These are phyloP conservation scores for Lipomyces yamadae DNA, from an alignment of 805 yeast species.

Conservation along the genomic window DNA sequence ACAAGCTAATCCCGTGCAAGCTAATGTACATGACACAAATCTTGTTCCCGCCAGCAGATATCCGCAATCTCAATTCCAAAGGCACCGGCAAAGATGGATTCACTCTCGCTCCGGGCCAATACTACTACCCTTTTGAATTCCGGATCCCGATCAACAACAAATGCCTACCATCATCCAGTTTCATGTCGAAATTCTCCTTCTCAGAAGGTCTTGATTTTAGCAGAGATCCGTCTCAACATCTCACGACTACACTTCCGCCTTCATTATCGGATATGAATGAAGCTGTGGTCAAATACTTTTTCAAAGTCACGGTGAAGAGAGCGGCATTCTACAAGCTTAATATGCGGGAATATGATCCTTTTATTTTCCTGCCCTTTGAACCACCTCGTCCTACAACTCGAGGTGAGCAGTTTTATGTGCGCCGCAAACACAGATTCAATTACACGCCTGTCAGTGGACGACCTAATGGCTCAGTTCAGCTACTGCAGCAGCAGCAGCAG, in stretches of 20 bases:
- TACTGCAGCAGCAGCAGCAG: too few species aligned
- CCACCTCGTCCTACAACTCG: slow-evolving; percentile 36
- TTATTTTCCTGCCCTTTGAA: slow-evolving; percentile 57
- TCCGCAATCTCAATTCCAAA: slow-evolving; percentile 30
- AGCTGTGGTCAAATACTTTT: slow-evolving; percentile 44
- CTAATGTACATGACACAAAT: slow-evolving; percentile 42
- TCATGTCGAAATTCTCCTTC: slow-evolving; percentile 17
- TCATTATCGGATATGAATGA: slow-evolving; percentile 41
- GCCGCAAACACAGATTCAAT: slow-evolving; percentile 43
- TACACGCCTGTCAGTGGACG: slow-evolving; percentile 11
- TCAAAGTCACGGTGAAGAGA: slow-evolving; percentile 65
- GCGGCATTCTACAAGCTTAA: slow-evolving; percentile 56
- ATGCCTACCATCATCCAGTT: slow-evolving; percentile 24
- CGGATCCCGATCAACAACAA: slow-evolving; percentile 43
- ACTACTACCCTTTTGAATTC: slow-evolving; percentile 46
- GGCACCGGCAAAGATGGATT: slow-evolving; percentile 39
- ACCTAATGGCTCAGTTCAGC: not conserved
- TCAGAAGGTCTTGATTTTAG: slow-evolving; percentile 33
- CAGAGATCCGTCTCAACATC: slow-evolving; percentile 32
- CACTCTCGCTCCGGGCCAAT: slow-evolving; percentile 46
- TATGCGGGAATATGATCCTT: slow-evolving; percentile 55
- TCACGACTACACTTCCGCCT: slow-evolving; percentile 43
- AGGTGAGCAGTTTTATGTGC: slow-evolving; percentile 50
- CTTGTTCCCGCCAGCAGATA: slow-evolving; percentile 47
- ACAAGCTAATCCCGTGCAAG: slow-evolving; percentile 9